A percentile compares a stretch with the other conserved stretches of the same genome.
Conservation (phyloP, 352 stramenopile genomes). For the Pythium scleroteichum region DNA sequence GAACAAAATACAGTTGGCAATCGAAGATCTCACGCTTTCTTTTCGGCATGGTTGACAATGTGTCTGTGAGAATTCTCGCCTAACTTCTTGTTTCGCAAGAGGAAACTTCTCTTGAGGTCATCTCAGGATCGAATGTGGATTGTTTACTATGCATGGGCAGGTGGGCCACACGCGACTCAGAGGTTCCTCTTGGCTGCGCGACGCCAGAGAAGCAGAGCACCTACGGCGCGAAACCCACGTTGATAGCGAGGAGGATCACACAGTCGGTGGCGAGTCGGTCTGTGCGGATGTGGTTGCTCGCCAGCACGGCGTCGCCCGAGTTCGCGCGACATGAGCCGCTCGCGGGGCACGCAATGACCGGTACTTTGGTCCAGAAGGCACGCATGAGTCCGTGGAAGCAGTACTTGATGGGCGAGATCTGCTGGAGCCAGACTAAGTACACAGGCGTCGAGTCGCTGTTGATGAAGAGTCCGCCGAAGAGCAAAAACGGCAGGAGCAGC, state of each 20-base stretch:
- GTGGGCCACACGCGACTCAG: too few relatives aligned
- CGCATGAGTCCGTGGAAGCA: conserved; percentile 48
- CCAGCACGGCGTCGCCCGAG: conserved; percentile 31
- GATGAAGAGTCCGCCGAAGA: conserved; percentile 53
- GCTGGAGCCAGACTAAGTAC: conserved; percentile 64
- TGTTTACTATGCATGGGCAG: too few relatives aligned
- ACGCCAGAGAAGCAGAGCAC: conserved; percentile 10
- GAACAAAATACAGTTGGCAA: too few relatives aligned
- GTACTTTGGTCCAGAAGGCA: conserved; percentile 38
- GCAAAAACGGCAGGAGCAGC: conserved; percentile 44
- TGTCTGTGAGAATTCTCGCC: too few relatives aligned
- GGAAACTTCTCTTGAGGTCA: too few relatives aligned
- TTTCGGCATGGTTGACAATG: too few relatives aligned
- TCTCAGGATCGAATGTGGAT: too few relatives aligned
- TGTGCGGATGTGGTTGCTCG: conserved; percentile 24
- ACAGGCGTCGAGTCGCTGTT: conserved; percentile 35
- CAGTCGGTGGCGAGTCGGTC: conserved; percentile 26
- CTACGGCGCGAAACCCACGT: conserved; percentile 36
- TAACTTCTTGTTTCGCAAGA: too few relatives aligned
- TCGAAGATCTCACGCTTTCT: too few relatives aligned
- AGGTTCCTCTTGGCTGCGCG: not conserved
- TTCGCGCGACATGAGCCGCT: conserved; percentile 17
- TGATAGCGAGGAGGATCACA: conserved; percentile 35
- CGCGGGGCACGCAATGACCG: conserved; percentile 26
- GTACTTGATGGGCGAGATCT: conserved; percentile 61